phyloP scores from a whole-genome alignment of 306 rosid species.

The Oemleria cerasiformis region DNA sequence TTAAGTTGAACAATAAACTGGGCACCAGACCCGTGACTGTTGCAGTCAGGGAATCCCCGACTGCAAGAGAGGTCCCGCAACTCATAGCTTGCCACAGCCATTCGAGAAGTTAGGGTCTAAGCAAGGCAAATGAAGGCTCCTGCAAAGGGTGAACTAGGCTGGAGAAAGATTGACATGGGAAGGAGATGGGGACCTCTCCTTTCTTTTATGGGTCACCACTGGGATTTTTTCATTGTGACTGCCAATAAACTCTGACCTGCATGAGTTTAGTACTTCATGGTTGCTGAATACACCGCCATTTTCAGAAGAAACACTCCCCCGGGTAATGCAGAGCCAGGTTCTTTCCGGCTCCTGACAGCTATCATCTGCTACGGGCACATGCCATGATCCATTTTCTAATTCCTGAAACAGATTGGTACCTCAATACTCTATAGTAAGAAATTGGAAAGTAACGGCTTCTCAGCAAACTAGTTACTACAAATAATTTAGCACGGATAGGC shows the following conservation, averaged over 20 bases:
- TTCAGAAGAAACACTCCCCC: slow-evolving; percentile 34
- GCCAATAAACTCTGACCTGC: slow-evolving; percentile 17
- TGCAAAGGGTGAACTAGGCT: neutral
- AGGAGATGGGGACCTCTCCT: slow-evolving; percentile 60
- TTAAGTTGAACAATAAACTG: neutral
- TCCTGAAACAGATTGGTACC: slow-evolving; percentile 51
- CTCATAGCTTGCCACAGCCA: neutral
- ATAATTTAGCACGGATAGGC: neutral
- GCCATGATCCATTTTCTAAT: slow-evolving; percentile 80
- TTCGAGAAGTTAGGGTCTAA: neutral
- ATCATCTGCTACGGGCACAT: slow-evolving; percentile 53
- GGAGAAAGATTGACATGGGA: slow-evolving; percentile 16
- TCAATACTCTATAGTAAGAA: slow-evolving; percentile 15
- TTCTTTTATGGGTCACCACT: slow-evolving; percentile 54
- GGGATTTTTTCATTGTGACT: slow-evolving; percentile 15
- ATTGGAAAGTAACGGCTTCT: slow-evolving; percentile 4
- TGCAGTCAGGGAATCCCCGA: too few relatives aligned
- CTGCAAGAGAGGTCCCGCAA: neutral
- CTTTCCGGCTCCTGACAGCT: slow-evolving; percentile 39
- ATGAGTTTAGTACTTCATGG: neutral
- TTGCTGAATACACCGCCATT: slow-evolving; percentile 14
- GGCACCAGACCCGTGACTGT: too few relatives aligned
- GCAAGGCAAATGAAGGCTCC: neutral
- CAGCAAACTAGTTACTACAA: neutral
- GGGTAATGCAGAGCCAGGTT: slow-evolving; percentile 79